Evolutionary conservation across 805 yeast species (phyloP).

Genomic region (Torulaspora maleeae): DNA sequence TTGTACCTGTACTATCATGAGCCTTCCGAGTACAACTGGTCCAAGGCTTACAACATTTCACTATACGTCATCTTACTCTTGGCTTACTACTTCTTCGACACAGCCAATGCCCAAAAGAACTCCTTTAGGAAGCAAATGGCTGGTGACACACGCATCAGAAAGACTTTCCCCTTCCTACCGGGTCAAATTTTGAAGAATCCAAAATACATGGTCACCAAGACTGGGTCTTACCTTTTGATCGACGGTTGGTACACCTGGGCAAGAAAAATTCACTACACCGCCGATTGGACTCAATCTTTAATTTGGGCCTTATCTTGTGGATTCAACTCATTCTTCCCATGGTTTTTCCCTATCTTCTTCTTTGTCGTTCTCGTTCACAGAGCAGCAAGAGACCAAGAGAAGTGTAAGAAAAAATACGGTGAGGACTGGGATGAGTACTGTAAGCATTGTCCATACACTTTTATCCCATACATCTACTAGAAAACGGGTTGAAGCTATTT

Average conservation of each 20-base stretch:
- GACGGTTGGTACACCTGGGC: conserved; percentile 96
- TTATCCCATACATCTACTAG: conserved; percentile 80
- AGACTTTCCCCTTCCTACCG: conserved; percentile 91
- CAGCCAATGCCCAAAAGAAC: conserved; percentile 92
- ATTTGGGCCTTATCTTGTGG: conserved; percentile 95
- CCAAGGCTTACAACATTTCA: conserved; percentile 52
- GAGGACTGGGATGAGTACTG: conserved; percentile 87
- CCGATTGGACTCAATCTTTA: conserved; percentile 81
- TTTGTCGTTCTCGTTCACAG: conserved; percentile 83
- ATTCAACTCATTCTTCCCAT: conserved; percentile 79
- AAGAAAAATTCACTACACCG: conserved; percentile 91
- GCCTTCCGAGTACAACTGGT: conserved; percentile 78
- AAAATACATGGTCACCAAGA: conserved; percentile 72
- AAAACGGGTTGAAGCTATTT: conserved; percentile 3
- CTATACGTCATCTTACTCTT: conserved; percentile 53
- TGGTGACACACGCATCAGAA: conserved; percentile 73
- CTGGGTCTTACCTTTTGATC: conserved; percentile 77
- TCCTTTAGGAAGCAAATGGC: conserved; percentile 78
- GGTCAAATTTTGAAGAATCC: conserved; percentile 80
- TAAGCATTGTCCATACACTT: conserved; percentile 84
- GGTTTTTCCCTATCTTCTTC: conserved; percentile 94
- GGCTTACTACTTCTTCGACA: conserved; percentile 91
- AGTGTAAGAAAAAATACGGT: conserved; percentile 85
- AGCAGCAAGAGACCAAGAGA: conserved; percentile 78
- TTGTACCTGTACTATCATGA: conserved; percentile 76